Evolutionary conservation across 495 filamentous ascomycete genomes (phyloP).

Genomic region (Evernia prunastri): DNA sequence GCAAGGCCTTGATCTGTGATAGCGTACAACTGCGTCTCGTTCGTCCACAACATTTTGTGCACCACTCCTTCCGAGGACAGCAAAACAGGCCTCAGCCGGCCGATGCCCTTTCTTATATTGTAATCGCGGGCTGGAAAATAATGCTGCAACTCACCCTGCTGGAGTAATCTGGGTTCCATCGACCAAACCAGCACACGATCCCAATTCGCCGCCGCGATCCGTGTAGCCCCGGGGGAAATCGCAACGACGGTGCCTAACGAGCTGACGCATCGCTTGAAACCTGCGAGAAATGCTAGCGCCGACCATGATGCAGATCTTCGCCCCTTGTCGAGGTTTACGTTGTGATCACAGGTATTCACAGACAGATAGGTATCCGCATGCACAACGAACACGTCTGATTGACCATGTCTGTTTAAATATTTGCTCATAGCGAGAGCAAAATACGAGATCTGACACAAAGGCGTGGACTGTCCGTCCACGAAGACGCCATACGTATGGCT

Average conservation of each 20-base stretch:
- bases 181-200: slow-evolving; percentile 43
- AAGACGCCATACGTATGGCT: slow-evolving; percentile 8
- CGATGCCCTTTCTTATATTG: slow-evolving; percentile 20
- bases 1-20: slow-evolving; percentile 45
- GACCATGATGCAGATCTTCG: slow-evolving; percentile 36
- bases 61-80: slow-evolving; percentile 24
- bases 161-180: slow-evolving; percentile 35
- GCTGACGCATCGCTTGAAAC: slow-evolving; percentile 33
- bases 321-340: slow-evolving; percentile 39
- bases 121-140: slow-evolving; percentile 26
- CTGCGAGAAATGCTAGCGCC: slow-evolving; percentile 39
- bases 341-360: slow-evolving; percentile 33
- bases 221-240: slow-evolving; percentile 35
- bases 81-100: slow-evolving; percentile 21
- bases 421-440: slow-evolving; percentile 20
- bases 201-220: slow-evolving; percentile 44
- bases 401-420: background rate
- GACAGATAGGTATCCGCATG: slow-evolving; percentile 30
- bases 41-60: slow-evolving; percentile 33
- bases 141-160: slow-evolving; percentile 21
- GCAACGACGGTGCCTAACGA: slow-evolving; percentile 41
- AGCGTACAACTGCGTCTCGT: slow-evolving; percentile 39
- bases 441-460: slow-evolving; percentile 17
- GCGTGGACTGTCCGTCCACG: background rate
- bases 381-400: slow-evolving; percentile 26